Evolutionary conservation across 2,329 filamentous ascomycete genomes (phyloP).

Genomic region (Hyphodiscus sp.): DNA sequence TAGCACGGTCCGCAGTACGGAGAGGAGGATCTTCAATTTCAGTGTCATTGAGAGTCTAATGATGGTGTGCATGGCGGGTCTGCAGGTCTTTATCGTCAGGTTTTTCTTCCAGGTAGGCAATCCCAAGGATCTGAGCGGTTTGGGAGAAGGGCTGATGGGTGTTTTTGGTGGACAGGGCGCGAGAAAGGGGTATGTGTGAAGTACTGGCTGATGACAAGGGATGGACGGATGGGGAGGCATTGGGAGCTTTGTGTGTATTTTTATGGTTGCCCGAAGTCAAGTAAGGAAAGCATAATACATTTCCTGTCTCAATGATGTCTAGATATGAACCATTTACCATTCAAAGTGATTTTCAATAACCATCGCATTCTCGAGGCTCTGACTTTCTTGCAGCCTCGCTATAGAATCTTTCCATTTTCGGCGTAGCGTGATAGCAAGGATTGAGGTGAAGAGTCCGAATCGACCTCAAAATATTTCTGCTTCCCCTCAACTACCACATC

Average conservation of each 20-base stretch:
- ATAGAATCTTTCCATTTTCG: neutral
- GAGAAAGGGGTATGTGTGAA: constrained; percentile 63
- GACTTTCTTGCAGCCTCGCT: neutral
- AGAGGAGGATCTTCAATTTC: constrained; percentile 94
- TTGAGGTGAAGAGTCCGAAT: constrained; percentile 14
- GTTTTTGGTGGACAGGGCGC: constrained; percentile 43
- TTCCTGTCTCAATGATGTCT: neutral
- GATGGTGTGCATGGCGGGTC: constrained; percentile 88
- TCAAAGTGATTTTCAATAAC: neutral
- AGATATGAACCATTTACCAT: neutral
- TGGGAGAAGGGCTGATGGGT: neutral
- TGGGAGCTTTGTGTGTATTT: constrained; percentile 9
- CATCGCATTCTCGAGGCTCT: neutral
- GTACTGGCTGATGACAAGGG: constrained; percentile 2
- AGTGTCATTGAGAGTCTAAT: constrained; percentile 86
- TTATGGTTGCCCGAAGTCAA: neutral
- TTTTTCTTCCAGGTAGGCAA: constrained; percentile 89
- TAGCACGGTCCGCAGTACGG: constrained; percentile 93
- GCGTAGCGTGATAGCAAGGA: neutral
- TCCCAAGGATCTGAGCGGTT: neutral
- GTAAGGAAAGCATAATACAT: neutral
- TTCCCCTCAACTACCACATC: constrained; percentile 4
- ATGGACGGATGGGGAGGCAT: constrained; percentile 10
- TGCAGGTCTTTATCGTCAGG: constrained; percentile 94
- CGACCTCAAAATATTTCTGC: constrained; percentile 8